Evolutionary conservation across 1,139 yeast species (phyloP).

Genomic region (Kluyveromyces marxianus): DNA sequence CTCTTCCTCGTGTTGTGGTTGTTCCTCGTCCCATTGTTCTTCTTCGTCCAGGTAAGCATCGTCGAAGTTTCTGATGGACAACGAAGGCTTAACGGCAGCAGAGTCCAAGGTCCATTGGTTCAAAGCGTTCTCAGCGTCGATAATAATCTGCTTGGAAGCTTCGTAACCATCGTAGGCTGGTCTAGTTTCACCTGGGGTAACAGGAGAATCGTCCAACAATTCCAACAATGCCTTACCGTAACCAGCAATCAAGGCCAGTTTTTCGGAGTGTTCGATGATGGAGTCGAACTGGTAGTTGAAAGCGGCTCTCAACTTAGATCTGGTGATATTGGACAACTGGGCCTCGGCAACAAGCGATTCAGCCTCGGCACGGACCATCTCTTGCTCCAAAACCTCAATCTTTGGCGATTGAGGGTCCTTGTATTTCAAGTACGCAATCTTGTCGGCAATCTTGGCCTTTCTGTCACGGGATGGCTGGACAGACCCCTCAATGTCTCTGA

Average conservation of each 20-base stretch:
- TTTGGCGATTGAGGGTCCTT: conserved; percentile 97
- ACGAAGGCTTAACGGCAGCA: conserved; percentile 91
- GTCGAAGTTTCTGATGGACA: conserved; percentile 71
- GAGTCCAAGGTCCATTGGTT: conserved; percentile 95
- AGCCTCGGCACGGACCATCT: conserved; percentile 97
- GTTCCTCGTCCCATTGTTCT: conserved; percentile 46
- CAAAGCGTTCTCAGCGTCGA: conserved; percentile 93
- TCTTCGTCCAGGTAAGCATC: conserved; percentile 59
- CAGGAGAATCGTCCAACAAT: conserved; percentile 92
- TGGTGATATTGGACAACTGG: conserved; percentile 93
- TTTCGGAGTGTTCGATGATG: conserved; percentile 92
- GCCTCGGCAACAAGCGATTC: conserved; percentile 99
- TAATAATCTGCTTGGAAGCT: conserved; percentile 94
- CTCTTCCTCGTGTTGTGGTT: conserved; percentile 44
- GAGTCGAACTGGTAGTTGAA: conserved; percentile 97
- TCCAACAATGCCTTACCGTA: conserved; percentile 97
- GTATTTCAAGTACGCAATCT: conserved; percentile 94
- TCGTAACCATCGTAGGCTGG: conserved; percentile 98
- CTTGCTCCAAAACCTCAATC: conserved; percentile 92
- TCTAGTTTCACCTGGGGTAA: conserved; percentile 98
- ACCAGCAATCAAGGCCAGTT: conserved; percentile 93
- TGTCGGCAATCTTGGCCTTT: conserved; percentile 94
- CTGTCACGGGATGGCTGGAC: conserved; percentile 98
- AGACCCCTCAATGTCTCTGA: conserved; percentile 93
- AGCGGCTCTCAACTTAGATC: conserved; percentile 96